These are phyloP conservation scores for Tuber microsphaerosporum DNA, from an alignment of 495 filamentous ascomycete genomes.

Conservation along the genomic window DNA sequence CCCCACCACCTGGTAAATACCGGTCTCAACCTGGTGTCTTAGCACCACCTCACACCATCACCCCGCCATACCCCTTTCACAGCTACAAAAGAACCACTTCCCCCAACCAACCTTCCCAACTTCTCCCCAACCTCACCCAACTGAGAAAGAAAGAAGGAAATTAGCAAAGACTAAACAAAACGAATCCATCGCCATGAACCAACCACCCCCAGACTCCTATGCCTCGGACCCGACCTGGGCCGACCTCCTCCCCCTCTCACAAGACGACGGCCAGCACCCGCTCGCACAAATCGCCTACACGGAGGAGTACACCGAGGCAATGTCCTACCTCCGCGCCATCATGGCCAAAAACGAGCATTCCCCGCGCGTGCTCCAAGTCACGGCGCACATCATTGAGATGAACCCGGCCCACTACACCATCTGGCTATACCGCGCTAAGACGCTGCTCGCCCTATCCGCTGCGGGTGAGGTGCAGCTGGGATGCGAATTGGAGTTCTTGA, in stretches of 20 bases:
- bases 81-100: background rate
- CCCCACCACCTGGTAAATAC: background rate
- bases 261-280: conserved; percentile 71
- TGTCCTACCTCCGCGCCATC: conserved; percentile 81
- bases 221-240: conserved; percentile 68
- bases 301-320: conserved; percentile 77
- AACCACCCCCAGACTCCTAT: conserved; percentile 45
- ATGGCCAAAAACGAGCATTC: conserved; percentile 84
- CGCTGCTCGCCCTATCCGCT: conserved; percentile 56
- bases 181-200: background rate
- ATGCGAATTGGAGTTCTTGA: conserved; percentile 77
- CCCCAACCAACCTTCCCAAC: background rate
- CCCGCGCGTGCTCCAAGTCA: conserved; percentile 69
- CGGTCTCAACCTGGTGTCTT: background rate
- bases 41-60: background rate
- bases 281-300: conserved; percentile 85
- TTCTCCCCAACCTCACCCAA: background rate
- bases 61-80: background rate
- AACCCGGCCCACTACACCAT: conserved; percentile 98
- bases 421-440: conserved; percentile 87
- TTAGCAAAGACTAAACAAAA: background rate
- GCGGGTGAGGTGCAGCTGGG: conserved; percentile 50
- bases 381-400: conserved; percentile 77
- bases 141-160: background rate
- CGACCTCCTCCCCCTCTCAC: conserved; percentile 71